Evolutionary conservation across 2,329 filamentous ascomycete genomes (phyloP).

Genomic region (Chaetomiaceae sp.): DNA sequence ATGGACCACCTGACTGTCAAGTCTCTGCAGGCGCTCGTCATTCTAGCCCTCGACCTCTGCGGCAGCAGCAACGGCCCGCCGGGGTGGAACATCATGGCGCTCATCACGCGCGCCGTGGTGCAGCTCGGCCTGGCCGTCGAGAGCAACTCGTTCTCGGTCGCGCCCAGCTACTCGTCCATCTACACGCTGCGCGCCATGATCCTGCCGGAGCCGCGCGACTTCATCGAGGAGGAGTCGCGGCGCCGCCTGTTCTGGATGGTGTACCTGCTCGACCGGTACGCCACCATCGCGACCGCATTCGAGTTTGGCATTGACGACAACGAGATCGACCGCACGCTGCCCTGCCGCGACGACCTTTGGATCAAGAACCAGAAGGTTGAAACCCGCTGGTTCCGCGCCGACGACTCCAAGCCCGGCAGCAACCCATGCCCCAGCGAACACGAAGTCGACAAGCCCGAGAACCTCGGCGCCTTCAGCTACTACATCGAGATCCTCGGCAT

Average conservation of each 20-base stretch:
- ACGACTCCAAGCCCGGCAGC: slow-evolving; percentile 32
- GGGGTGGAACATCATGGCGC: slow-evolving; percentile 84
- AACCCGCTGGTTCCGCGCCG: slow-evolving; percentile 71
- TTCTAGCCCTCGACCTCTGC: slow-evolving; percentile 77
- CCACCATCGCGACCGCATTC: slow-evolving; percentile 85
- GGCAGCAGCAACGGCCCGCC: slow-evolving; percentile 86
- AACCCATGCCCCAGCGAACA: slow-evolving; percentile 48
- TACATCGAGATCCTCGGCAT: slow-evolving; percentile 89
- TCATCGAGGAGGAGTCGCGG: slow-evolving; percentile 84
- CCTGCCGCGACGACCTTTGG: slow-evolving; percentile 84
- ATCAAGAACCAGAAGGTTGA: slow-evolving; percentile 78
- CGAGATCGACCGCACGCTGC: slow-evolving; percentile 81
- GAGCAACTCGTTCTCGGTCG: slow-evolving; percentile 70
- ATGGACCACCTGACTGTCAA: slow-evolving; percentile 88
- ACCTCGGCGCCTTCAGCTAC: slow-evolving; percentile 81
- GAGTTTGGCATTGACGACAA: slow-evolving; percentile 86
- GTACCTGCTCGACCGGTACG: slow-evolving; percentile 84
- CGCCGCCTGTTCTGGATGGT: slow-evolving; percentile 91
- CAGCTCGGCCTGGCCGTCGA: slow-evolving; percentile 84
- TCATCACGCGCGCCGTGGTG: slow-evolving; percentile 84
- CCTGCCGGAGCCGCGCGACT: slow-evolving; percentile 75
- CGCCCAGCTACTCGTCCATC: slow-evolving; percentile 77
- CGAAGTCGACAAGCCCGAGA: slow-evolving; percentile 66
- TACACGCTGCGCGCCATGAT: slow-evolving; percentile 85
- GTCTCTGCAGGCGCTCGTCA: slow-evolving; percentile 79